A percentile compares a stretch with the other conserved stretches of the same genome.
phyloP scores from a whole-genome alignment of 2,329 filamentous ascomycete genomes.

The Trichoderma afroharzianum region DNA sequence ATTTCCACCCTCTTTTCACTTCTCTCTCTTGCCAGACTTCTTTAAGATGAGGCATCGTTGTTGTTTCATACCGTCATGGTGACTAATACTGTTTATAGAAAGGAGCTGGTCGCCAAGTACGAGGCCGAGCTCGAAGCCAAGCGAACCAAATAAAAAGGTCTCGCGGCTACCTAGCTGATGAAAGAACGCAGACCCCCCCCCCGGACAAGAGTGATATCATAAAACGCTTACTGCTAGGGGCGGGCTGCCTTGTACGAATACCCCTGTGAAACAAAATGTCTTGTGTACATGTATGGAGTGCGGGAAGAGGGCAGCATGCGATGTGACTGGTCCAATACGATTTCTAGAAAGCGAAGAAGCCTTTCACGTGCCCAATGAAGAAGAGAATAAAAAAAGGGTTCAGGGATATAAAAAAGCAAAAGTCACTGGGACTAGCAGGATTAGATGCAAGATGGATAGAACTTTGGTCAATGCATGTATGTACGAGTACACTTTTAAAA shows the following conservation, averaged over 20 bases:
- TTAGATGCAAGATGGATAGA: constrained; percentile 14
- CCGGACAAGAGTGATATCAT: neutral
- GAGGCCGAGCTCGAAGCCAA: constrained; percentile 57
- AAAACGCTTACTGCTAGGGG: neutral
- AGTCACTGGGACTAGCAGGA: neutral
- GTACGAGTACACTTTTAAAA: neutral
- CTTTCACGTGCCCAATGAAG: neutral
- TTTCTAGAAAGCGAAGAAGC: neutral
- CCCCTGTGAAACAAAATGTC: constrained; percentile 3
- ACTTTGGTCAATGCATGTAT: neutral
- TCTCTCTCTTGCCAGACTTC: neutral
- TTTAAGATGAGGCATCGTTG: neutral
- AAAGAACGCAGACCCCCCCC: neutral
- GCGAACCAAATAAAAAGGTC: constrained; percentile 45
- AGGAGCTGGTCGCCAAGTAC: constrained; percentile 57
- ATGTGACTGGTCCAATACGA: neutral
- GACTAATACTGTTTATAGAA: constrained; percentile 37
- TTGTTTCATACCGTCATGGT: neutral
- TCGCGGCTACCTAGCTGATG: neutral
- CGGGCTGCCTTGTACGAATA: constrained; percentile 8
- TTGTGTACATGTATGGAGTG: neutral
- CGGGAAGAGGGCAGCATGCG: neutral
- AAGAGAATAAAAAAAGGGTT: neutral
- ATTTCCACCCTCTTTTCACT: neutral
- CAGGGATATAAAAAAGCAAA: constrained; percentile 13